A percentile compares a stretch with the other conserved stretches of the same genome.
Evolutionary conservation across 2,329 filamentous ascomycete species (phyloP).

Genomic region (Botryosphaeria dothidea): DNA sequence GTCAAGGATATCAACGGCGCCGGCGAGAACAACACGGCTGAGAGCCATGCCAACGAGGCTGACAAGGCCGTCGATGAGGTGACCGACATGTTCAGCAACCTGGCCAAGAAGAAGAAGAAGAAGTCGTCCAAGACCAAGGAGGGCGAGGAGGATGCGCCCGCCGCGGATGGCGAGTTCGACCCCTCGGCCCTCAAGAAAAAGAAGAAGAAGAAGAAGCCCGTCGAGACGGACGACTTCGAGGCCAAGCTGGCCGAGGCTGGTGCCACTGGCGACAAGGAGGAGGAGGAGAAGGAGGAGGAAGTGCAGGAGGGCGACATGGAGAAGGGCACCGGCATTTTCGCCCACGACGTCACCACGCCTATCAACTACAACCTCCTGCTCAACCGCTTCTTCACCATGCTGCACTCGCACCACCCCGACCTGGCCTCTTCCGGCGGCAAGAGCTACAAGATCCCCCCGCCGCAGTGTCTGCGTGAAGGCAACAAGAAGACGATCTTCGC

Average conservation of each 20-base stretch:
- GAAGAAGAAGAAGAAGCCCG: slow-evolving; percentile 80
- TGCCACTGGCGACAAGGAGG: slow-evolving; percentile 57
- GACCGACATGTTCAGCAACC: slow-evolving; percentile 62
- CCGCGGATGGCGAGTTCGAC: slow-evolving; percentile 65
- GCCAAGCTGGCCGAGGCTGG: slow-evolving; percentile 65
- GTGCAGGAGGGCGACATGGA: slow-evolving; percentile 74
- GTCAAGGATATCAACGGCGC: slow-evolving; percentile 75
- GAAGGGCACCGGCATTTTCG: slow-evolving; percentile 86
- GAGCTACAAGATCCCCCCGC: slow-evolving; percentile 98
- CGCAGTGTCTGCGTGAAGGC: slow-evolving; percentile 98
- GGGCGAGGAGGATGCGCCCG: slow-evolving; percentile 50
- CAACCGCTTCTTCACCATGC: slow-evolving; percentile 88
- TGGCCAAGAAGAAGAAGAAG: slow-evolving; percentile 77
- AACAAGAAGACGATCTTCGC: slow-evolving; percentile 99
- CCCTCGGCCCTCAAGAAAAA: slow-evolving; percentile 74
- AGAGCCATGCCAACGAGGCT: slow-evolving; percentile 62
- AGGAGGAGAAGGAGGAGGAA: slow-evolving; percentile 44
- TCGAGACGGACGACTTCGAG: slow-evolving; percentile 64
- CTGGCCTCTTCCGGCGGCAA: slow-evolving; percentile 84
- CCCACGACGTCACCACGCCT: slow-evolving; percentile 72
- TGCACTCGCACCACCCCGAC: slow-evolving; percentile 95
- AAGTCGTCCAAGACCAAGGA: slow-evolving; percentile 61
- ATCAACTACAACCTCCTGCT: slow-evolving; percentile 87
- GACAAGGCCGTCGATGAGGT: slow-evolving; percentile 66
- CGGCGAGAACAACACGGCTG: slow-evolving; percentile 77